Evolutionary conservation across 495 filamentous ascomycete species (phyloP), one percentile per base, ranked within the genome.

Genomic region (Cercophora sp.): DNA sequence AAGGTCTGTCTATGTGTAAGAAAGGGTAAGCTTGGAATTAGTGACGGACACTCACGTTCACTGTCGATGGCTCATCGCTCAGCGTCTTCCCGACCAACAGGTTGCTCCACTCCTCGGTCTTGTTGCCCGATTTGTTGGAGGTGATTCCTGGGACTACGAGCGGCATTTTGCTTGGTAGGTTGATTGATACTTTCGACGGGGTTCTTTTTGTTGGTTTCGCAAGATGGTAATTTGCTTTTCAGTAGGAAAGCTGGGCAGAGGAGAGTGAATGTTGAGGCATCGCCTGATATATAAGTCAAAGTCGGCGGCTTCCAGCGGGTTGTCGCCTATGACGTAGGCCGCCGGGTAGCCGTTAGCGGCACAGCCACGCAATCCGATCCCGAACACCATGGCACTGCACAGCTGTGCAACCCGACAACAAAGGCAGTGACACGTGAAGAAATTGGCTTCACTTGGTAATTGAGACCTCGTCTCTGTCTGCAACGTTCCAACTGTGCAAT

Each of bases 71-170:
- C 23, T 63, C 55, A 0, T 78, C 75, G 13, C 57, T 61, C 4
- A 77, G 55, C 4, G 81, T 88, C 82, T 91, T 91, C 54, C 88
- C 87, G 45, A 84, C 80, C 13, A 92, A 73, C 76, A 89, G 88
- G 66, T 76, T 81, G 35, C 69, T 69, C 88, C 88, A 92, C 54
- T 85, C 79, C 32, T 78, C 70, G 55, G 82, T 82, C 64, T 72
- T 67, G 61, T 60, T 63, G 47, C 67, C 73, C 34, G 70, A 64
- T 67, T 74, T 78, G 62, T 75, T 79, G 55, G 61, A 65, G 68
- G 87, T 76, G 71, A 90, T 71, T 62, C 82, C 86, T 11, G 87
- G 87, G 15, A 91, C 80, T 62, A 92, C 83, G 70, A 92, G 87
- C 76, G 88, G 88, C 88, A 92, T 92, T 34, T 61, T 85, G 76